Percentiles rank a stretch among this genome's conserved stretches.
Evolutionary conservation across 2,329 filamentous ascomycete genomes (phyloP).

Genomic region (Talaromyces sp.): DNA sequence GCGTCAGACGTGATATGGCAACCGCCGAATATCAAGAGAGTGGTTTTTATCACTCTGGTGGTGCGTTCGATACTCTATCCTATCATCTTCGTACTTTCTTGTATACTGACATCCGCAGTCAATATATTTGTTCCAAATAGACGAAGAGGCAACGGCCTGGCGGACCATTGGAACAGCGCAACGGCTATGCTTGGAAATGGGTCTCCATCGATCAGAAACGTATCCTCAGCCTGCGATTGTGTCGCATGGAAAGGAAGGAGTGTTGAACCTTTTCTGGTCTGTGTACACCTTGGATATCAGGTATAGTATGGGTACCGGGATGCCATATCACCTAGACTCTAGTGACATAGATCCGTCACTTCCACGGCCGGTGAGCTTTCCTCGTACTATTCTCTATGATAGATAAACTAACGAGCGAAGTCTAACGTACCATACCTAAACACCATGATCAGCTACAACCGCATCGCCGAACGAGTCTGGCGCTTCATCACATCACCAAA

Average conservation of each 20-base stretch:
- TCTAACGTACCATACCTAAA: constrained; percentile 64
- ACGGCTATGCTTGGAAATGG: constrained; percentile 74
- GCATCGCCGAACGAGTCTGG: constrained; percentile 83
- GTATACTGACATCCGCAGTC: constrained; percentile 44
- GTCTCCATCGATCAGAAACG: constrained; percentile 75
- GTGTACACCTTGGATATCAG: constrained; percentile 82
- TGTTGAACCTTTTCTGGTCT: constrained; percentile 78
- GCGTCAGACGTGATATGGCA: constrained; percentile 64
- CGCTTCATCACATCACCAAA: constrained; percentile 71
- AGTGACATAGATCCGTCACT: constrained; percentile 77
- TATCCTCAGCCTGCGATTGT: constrained; percentile 64
- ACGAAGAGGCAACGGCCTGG: constrained; percentile 84
- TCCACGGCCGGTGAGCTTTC: constrained; percentile 66
- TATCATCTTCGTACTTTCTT: background rate
- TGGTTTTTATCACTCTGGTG: constrained; percentile 57
- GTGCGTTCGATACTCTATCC: constrained; percentile 25
- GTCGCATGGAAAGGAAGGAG: constrained; percentile 65
- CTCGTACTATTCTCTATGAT: background rate
- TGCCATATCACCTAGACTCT: constrained; percentile 81
- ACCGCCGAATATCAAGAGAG: constrained; percentile 57
- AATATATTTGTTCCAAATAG: constrained; percentile 78
- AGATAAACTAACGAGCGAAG: background rate
- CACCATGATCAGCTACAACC: constrained; percentile 83
- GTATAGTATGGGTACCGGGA: constrained; percentile 83
- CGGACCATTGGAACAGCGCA: constrained; percentile 82